phyloP scores from a whole-genome alignment of 192 early-diverging fungal species.

The Linnemannia hyalina region DNA sequence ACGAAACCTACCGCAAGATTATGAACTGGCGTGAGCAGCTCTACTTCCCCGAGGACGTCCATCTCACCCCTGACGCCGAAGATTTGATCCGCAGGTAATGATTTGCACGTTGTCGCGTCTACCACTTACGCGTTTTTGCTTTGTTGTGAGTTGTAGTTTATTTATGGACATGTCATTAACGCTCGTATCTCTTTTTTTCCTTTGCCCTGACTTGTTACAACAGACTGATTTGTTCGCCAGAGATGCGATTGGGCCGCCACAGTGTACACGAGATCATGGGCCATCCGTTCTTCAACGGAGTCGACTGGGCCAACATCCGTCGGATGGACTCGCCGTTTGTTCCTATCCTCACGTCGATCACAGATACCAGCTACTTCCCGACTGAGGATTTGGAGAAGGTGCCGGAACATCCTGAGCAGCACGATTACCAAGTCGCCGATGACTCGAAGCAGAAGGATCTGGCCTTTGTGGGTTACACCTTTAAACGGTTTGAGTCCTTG shows the following conservation, averaged over 20 bases:
- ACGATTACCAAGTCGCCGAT: neutral
- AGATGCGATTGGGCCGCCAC: conserved; percentile 82
- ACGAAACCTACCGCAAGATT: conserved; percentile 98
- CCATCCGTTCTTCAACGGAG: conserved; percentile 94
- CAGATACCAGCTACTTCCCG: conserved; percentile 98
- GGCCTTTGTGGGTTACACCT: conserved; percentile 99
- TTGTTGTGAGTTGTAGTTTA: neutral
- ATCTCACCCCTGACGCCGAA: conserved; percentile 89
- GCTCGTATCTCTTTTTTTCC: too few species aligned
- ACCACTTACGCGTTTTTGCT: neutral
- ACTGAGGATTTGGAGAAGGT: conserved; percentile 90
- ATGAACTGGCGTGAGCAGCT: conserved; percentile 94
- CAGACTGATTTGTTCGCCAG: conserved; percentile 87
- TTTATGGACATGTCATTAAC: neutral
- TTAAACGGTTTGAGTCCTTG: conserved; percentile 90
- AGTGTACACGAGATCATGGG: conserved; percentile 85
- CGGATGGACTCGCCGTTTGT: conserved; percentile 86
- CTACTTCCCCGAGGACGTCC: conserved; percentile 91
- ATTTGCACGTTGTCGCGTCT: neutral
- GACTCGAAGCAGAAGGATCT: conserved; percentile 83
- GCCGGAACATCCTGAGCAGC: conserved; percentile 59
- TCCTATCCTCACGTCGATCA: conserved; percentile 91
- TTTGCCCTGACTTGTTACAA: neutral
- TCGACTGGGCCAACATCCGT: conserved; percentile 91
- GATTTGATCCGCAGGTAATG: conserved; percentile 85